A percentile compares a stretch with the other conserved stretches of the same genome.
Evolutionary conservation across 129 eudicot genomes (phyloP).

Genomic region (Smallanthus sonchifolius): DNA sequence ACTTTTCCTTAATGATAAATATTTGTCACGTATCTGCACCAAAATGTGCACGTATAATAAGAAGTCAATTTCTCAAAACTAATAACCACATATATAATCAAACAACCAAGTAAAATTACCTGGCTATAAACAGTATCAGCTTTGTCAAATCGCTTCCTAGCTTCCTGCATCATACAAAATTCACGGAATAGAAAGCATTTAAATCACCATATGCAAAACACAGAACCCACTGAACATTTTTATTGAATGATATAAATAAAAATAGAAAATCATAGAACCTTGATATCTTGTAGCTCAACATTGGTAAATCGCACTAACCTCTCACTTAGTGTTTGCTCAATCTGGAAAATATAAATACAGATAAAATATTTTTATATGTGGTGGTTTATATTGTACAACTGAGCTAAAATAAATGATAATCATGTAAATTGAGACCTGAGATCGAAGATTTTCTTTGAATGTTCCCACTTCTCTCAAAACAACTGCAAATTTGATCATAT

Average conservation of each 20-base stretch:
- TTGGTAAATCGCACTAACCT: conserved; percentile 58
- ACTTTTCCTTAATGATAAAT: conserved; percentile 74
- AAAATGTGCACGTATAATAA: neutral
- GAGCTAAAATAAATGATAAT: neutral
- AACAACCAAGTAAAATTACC: conserved; percentile 36
- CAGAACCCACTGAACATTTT: neutral
- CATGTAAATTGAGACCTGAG: conserved; percentile 50
- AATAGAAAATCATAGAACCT: conserved; percentile 47
- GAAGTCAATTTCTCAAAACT: conserved; percentile 6
- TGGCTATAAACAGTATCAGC: conserved; percentile 79
- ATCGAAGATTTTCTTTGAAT: conserved; percentile 77
- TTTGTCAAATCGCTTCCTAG: conserved; percentile 95
- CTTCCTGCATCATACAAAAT: conserved; percentile 57
- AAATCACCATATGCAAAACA: neutral
- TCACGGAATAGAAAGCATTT: neutral
- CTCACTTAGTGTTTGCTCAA: conserved; percentile 63
- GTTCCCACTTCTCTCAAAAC: conserved; percentile 83
- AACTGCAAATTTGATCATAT: conserved; percentile 75
- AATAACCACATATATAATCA: neutral
- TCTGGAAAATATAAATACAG: conserved; percentile 39
- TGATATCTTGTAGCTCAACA: conserved; percentile 73
- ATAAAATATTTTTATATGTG: neutral
- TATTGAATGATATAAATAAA: neutral
- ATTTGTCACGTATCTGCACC: conserved; percentile 74
- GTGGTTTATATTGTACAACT: neutral